Evolutionary conservation across 305 asterid species (phyloP).

Genomic region (Fraxinus sp.): DNA sequence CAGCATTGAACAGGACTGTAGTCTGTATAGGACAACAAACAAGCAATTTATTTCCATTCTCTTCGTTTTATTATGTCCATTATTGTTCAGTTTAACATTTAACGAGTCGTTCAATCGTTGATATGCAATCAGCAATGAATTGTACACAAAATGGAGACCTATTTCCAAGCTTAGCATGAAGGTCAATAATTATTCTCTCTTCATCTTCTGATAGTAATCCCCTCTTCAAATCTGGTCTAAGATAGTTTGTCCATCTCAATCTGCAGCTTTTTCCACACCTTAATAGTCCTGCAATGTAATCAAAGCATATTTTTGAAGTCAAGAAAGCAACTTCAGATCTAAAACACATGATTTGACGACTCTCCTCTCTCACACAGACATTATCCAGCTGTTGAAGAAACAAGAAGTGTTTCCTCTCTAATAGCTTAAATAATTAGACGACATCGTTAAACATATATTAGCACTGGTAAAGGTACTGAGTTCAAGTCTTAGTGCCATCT

Average conservation of each 20-base stretch:
- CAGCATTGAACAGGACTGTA: not conserved
- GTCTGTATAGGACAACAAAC: not conserved
- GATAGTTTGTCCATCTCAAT: conserved; percentile 32
- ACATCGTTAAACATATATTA: not conserved
- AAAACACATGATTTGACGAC: not conserved
- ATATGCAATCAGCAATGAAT: not conserved
- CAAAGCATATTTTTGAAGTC: not conserved
- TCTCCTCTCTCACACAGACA: not conserved
- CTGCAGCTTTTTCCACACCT: conserved; percentile 42
- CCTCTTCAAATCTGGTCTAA: conserved; percentile 42
- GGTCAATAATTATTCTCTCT: conserved; percentile 51
- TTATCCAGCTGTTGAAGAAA: not conserved
- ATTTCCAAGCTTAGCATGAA: conserved; percentile 51
- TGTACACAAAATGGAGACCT: conserved; percentile 19
- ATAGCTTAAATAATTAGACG: not conserved
- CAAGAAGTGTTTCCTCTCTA: not conserved
- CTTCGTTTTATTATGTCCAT: no score
- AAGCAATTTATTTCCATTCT: not conserved
- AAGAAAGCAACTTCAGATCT: not conserved
- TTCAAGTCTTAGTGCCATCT: not conserved
- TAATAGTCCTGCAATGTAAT: conserved; percentile 34
- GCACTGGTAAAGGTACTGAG: not conserved
- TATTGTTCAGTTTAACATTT: not conserved
- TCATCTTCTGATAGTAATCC: conserved; percentile 54
- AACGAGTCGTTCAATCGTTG: not conserved